Evolutionary conservation across 495 filamentous ascomycete genomes (phyloP), one percentile per base, ranked within the genome.

Genomic region (Mytilinidion resinicola): DNA sequence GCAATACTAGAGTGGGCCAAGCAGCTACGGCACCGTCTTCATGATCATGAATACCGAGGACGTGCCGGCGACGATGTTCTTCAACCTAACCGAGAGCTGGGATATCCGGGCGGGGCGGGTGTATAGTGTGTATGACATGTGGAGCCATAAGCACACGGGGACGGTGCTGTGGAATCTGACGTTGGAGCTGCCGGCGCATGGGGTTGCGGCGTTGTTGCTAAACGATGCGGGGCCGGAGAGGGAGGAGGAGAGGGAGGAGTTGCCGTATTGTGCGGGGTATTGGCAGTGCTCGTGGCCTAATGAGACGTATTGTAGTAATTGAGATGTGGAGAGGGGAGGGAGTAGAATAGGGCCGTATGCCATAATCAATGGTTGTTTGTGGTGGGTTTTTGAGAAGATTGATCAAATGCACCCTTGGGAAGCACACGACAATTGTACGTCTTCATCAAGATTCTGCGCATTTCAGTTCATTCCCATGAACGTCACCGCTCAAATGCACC

Each of bases 101-200:
- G 60, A 55, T 7, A 63, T 66, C 39, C 48, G 55, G 11, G 63
- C 60, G 6, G 63, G 63, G 19, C 39, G 55, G 14, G 21, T 64
- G 37, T 66, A 66, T 52, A 19, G n/a, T 34, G 59, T 66, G 19
- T 66, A 63, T 42, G 63, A 66, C 38, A 62, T 66, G 60, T 66
- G 59, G 63, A 51, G 43, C 49, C 63, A 66, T 49, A 59, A 41
- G 2, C 15, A 50, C 10, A 60, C 46, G 30, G 60, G 63, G 0
- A 42, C 56, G 8, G 59, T 51, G 11, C 48, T 66, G 15, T 51
- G 62, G 35, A 66, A 63, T 44, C 44, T 63, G 36, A 63, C 48
- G 17, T 19, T 66, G 10, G 30, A 44, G 8, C 51, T 66, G 11
- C 63, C 63, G 30, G 35, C 63, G 17, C 63, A 66, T 49, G 63